phyloP scores from a whole-genome alignment of 495 filamentous ascomycete species.

The Beverwykella pulmonaria region DNA sequence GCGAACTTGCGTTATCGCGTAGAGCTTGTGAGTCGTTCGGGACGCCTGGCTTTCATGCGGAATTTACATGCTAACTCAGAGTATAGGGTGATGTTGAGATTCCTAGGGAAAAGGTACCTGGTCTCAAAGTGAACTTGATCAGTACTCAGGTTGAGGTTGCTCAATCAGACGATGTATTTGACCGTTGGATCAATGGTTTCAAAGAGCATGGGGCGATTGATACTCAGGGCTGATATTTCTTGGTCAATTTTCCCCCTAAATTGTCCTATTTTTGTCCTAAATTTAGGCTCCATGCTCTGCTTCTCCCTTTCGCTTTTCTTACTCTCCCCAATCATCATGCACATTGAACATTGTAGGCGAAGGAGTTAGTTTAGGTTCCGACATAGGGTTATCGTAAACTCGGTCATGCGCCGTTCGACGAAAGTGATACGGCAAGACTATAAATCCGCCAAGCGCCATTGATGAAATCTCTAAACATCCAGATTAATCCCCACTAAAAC shows the following conservation, averaged over 20 bases:
- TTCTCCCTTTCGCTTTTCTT: no score
- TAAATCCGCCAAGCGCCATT: background rate
- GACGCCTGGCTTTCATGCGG: background rate
- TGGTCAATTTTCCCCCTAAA: no score
- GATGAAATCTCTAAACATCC: background rate
- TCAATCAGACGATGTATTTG: conserved; percentile 21
- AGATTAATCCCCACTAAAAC: background rate
- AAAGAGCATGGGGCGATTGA: conserved; percentile 18
- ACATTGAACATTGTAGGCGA: no score
- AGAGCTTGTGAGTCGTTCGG: conserved; percentile 37
- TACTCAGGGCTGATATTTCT: background rate
- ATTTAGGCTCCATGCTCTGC: no score
- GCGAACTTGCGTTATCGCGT: conserved; percentile 49
- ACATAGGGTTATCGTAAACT: background rate
- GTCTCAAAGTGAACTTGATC: conserved; percentile 44
- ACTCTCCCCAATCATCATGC: no score
- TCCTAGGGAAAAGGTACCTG: conserved; percentile 37
- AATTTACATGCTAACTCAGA: background rate
- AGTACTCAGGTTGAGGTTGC: conserved; percentile 39
- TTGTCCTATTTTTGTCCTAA: no score
- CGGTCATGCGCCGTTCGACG: background rate
- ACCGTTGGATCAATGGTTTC: conserved; percentile 19
- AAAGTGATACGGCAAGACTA: background rate
- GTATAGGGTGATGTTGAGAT: conserved; percentile 43
- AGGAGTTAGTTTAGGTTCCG: background rate